Conservation (phyloP, 306 rosid species). For the Fragaria ananassa region DNA sequence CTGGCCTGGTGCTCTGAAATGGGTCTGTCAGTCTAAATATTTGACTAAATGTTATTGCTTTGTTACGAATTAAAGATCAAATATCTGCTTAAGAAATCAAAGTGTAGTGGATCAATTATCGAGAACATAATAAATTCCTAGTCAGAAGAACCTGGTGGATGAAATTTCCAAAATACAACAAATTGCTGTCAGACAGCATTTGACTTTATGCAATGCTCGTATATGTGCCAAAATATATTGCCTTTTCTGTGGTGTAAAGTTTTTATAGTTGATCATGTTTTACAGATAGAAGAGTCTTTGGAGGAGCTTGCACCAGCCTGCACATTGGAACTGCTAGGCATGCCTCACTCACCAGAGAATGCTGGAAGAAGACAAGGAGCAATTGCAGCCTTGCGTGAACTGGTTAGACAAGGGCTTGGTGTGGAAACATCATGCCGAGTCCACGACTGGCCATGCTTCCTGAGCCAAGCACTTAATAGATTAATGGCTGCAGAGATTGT, state of each 20-base stretch:
- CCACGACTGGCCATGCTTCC: slow-evolving; percentile 88
- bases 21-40: neutral
- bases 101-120: neutral
- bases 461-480: slow-evolving; percentile 72
- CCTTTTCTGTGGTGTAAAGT: neutral
- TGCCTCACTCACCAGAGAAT: slow-evolving; percentile 65
- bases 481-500: slow-evolving; percentile 77
- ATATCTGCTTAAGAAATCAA: neutral
- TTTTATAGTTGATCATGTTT: slow-evolving; percentile 25
- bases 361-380: slow-evolving; percentile 86
- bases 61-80: neutral
- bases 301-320: slow-evolving; percentile 99
- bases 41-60: neutral
- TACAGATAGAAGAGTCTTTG: slow-evolving; percentile 93
- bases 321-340: slow-evolving; percentile 78
- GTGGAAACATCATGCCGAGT: slow-evolving; percentile 84
- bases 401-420: slow-evolving; percentile 92
- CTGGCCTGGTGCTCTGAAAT: neutral
- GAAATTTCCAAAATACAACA: neutral
- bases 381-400: slow-evolving; percentile 85
- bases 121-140: neutral
- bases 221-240: neutral
- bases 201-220: neutral
- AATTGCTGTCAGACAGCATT: neutral
- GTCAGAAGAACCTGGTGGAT: neutral